These are phyloP conservation scores for Trichosporon asahii DNA, from an alignment of 1,284 basidiomycete species.

Conservation along the genomic window DNA sequence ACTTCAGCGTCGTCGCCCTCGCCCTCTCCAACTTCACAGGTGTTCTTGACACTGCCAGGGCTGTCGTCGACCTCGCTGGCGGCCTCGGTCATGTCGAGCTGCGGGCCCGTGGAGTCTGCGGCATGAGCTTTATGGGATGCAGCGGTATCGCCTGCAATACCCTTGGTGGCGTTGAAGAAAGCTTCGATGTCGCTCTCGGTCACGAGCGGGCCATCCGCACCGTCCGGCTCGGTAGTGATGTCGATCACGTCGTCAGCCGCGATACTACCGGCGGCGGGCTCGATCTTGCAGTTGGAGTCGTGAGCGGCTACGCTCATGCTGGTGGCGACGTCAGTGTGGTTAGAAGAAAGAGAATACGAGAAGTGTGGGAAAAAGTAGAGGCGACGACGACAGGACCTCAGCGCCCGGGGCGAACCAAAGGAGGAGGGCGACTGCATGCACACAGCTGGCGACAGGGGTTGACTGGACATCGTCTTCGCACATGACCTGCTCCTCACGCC, in stretches of 20 bases:
- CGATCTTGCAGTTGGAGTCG: background rate
- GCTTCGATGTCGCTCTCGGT: no score
- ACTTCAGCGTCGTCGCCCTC: no score
- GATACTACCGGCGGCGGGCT: background rate
- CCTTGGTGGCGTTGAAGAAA: no score
- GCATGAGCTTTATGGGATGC: no score
- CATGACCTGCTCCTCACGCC: background rate
- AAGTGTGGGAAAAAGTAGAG: background rate
- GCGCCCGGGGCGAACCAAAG: conserved; percentile 4
- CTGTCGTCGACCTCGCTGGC: background rate
- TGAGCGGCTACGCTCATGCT: background rate
- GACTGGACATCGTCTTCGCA: background rate
- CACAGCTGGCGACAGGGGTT: background rate
- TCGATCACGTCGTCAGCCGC: no score
- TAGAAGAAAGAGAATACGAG: background rate
- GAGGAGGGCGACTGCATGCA: background rate
- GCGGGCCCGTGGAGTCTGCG: no score
- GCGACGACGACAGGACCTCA: background rate
- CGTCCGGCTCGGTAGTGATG: no score
- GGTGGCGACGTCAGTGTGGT: background rate
- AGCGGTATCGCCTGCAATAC: no score
- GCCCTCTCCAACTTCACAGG: no score
- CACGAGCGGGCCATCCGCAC: no score
- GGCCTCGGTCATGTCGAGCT: background rate
- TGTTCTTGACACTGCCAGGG: background rate